These are phyloP conservation scores for Picochlorum sp. DNA, from an alignment of 139 green algal species.

Conservation along the genomic window DNA sequence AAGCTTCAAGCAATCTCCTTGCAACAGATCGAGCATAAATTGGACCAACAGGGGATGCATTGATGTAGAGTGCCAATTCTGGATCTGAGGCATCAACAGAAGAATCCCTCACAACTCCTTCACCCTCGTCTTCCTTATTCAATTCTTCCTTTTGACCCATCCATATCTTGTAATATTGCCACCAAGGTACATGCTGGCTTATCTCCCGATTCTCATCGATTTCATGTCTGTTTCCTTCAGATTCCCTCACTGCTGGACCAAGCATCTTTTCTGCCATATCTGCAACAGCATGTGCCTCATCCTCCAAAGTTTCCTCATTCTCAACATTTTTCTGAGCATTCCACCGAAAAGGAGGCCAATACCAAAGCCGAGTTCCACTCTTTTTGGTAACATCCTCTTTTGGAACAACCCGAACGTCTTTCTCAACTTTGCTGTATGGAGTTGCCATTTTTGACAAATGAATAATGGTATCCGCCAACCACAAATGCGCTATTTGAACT, in stretches of 20 bases:
- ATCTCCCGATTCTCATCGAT: too few species aligned
- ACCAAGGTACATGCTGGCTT: too few species aligned
- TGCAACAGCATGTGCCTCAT: too few species aligned
- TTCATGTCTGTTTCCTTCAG: slow-evolving; percentile 5
- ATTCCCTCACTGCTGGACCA: slow-evolving; percentile 7
- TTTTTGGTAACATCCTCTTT: too few species aligned
- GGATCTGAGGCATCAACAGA: slow-evolving; percentile 18
- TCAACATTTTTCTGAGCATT: too few species aligned
- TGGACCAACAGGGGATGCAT: slow-evolving; percentile 40
- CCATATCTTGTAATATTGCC: too few species aligned
- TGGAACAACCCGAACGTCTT: not conserved
- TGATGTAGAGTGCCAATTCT: slow-evolving; percentile 27
- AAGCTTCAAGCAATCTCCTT: slow-evolving; percentile 32
- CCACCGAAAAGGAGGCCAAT: too few species aligned
- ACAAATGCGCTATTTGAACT: slow-evolving; percentile 49
- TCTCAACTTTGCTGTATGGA: not conserved
- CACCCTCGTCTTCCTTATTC: not conserved
- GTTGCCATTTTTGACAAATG: slow-evolving; percentile 38
- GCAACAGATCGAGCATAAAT: slow-evolving; percentile 40
- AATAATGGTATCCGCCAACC: slow-evolving; percentile 55
- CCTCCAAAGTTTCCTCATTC: too few species aligned
- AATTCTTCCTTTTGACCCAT: too few species aligned
- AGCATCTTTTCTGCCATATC: not conserved
- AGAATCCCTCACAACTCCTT: not conserved
- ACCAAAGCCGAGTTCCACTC: too few species aligned